Conservation (phyloP, 768 basidiomycete genomes). For the Mycena floridula region DNA sequence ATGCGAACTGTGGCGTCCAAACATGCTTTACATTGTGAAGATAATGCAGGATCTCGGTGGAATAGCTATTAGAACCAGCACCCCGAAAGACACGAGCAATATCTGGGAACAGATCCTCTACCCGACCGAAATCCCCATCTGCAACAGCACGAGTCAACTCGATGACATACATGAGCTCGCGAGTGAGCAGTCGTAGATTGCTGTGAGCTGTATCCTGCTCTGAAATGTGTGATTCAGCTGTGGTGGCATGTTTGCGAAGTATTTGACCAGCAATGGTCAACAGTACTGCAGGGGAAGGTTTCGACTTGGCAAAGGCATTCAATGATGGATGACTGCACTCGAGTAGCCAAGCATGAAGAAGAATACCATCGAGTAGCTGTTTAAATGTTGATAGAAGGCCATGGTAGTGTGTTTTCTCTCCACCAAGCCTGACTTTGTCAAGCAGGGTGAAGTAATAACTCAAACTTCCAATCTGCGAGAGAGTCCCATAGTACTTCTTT, state of each 20-base stretch:
- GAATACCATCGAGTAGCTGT: slow-evolving; percentile 25
- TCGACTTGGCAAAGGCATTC: slow-evolving; percentile 13
- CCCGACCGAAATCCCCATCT: slow-evolving; percentile 23
- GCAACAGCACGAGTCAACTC: slow-evolving; percentile 22
- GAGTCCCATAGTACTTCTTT: slow-evolving; percentile 20
- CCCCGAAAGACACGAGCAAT: slow-evolving; percentile 24
- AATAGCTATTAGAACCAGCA: slow-evolving; percentile 25
- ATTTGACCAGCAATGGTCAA: slow-evolving; percentile 14
- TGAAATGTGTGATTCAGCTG: background rate
- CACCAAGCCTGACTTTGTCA: slow-evolving; percentile 22
- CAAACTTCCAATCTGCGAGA: slow-evolving; percentile 17
- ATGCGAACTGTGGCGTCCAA: slow-evolving; percentile 28
- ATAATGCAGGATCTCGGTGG: slow-evolving; percentile 18
- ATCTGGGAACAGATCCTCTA: slow-evolving; percentile 23
- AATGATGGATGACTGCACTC: slow-evolving; percentile 14
- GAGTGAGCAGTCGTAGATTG: slow-evolving; percentile 20
- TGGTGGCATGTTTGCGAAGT: slow-evolving; percentile 15
- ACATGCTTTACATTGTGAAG: slow-evolving; percentile 18
- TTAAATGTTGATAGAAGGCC: slow-evolving; percentile 18
- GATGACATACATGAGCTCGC: slow-evolving; percentile 22
- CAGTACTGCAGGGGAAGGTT: slow-evolving; percentile 18
- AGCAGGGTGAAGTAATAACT: slow-evolving; percentile 23
- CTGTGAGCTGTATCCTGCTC: slow-evolving; percentile 12
- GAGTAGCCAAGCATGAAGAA: slow-evolving; percentile 24
- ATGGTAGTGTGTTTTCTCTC: slow-evolving; percentile 28